Percentiles rank a stretch among this genome's conserved stretches.
phyloP scores from a whole-genome alignment of 257 asterid species.

The Nemophila menziesii region DNA sequence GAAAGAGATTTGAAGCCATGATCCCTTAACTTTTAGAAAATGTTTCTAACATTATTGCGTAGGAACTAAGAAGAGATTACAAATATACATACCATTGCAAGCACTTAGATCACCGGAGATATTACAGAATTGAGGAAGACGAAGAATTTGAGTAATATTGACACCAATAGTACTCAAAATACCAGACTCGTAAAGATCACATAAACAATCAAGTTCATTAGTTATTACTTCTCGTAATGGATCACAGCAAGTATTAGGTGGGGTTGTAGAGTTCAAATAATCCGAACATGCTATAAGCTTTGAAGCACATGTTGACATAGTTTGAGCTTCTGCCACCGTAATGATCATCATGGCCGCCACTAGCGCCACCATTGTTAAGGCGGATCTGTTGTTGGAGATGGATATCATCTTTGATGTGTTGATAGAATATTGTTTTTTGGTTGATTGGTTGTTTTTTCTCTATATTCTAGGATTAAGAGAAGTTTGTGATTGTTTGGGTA shows the following conservation, averaged over 20 bases:
- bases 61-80: too few species aligned
- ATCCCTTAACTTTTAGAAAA: too few species aligned
- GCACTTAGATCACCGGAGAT: slow-evolving; percentile 8
- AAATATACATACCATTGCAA: slow-evolving; percentile 14
- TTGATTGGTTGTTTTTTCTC: not conserved
- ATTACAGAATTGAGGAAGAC: slow-evolving; percentile 16
- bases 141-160: slow-evolving; percentile 20
- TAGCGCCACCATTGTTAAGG: not conserved
- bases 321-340: slow-evolving; percentile 4
- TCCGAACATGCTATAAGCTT: slow-evolving; percentile 13
- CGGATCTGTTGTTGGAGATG: slow-evolving; percentile 13
- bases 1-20: too few species aligned
- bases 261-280: slow-evolving; percentile 11
- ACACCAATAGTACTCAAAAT: slow-evolving; percentile 1
- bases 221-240: slow-evolving; percentile 21
- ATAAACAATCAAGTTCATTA: slow-evolving; percentile 16
- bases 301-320: slow-evolving; percentile 13
- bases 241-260: slow-evolving; percentile 21
- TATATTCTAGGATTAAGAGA: not conserved
- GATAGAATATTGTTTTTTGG: too few species aligned
- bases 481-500: not conserved
- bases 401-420: slow-evolving; percentile 6
- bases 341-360: slow-evolving; percentile 1
- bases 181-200: slow-evolving; percentile 17
- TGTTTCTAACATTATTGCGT: too few species aligned